Percentiles rank a stretch among this genome's conserved stretches.
Conservation (phyloP, 192 early-diverging fungal genomes). For the Gonapodya sp. region DNA sequence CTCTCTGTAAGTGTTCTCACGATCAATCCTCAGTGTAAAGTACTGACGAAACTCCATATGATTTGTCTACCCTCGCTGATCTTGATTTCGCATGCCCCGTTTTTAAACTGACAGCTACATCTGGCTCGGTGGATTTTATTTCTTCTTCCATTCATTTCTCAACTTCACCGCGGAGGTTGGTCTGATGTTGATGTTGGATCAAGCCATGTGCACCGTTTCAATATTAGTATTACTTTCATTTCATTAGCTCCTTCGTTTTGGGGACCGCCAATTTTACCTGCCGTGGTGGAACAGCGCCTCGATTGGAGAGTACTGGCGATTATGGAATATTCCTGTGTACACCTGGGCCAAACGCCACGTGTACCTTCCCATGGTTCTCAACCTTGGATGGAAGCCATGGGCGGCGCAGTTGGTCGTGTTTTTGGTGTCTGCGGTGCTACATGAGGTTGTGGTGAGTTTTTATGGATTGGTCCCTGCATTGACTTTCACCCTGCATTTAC, state of each 20-base stretch:
- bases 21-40: too few species aligned
- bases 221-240: not conserved
- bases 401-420: constrained; percentile 59
- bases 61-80: too few species aligned
- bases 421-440: constrained; percentile 71
- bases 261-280: constrained; percentile 77
- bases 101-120: constrained; percentile 23
- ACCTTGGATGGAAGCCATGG: constrained; percentile 45
- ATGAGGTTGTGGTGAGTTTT: constrained; percentile 56
- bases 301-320: constrained; percentile 73
- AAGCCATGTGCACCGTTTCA: constrained; percentile 12
- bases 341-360: constrained; percentile 68
- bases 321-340: constrained; percentile 82
- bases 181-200: not conserved
- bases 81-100: too few species aligned
- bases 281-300: constrained; percentile 84
- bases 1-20: not conserved
- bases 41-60: too few species aligned
- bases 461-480: not conserved
- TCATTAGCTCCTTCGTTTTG: constrained; percentile 61
- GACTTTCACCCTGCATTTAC: not conserved
- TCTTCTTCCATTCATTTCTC: constrained; percentile 68
- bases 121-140: constrained; percentile 88
- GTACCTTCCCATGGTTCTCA: constrained; percentile 64
- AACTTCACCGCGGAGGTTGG: constrained; percentile 70